Evolutionary conservation across 495 filamentous ascomycete genomes (phyloP).

Genomic region (Neurospora sp.): DNA sequence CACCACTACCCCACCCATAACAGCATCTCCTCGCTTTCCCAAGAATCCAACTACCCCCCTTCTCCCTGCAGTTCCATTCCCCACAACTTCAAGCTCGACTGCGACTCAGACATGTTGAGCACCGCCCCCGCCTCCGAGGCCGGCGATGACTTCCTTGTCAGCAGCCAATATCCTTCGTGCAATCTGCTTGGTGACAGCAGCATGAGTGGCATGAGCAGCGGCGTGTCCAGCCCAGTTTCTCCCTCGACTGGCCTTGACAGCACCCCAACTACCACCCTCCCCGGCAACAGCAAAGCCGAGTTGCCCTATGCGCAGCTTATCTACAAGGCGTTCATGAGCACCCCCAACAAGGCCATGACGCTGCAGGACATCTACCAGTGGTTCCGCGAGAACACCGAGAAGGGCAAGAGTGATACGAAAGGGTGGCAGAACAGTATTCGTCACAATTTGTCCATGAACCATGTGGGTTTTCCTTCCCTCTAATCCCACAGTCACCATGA

Average conservation of each 20-base stretch:
- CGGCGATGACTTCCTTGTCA: not conserved
- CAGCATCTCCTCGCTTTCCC: not conserved
- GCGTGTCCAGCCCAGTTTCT: conserved; percentile 2
- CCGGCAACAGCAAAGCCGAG: conserved; percentile 25
- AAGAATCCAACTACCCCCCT: conserved; percentile 4
- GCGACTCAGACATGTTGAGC: conserved; percentile 6
- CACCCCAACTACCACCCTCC: not conserved
- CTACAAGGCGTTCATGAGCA: conserved; percentile 58
- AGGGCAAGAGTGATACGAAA: conserved; percentile 52
- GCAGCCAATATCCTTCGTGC: conserved; percentile 1
- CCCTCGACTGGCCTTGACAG: not conserved
- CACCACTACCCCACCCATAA: not conserved
- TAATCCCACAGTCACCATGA: not conserved
- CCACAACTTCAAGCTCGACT: conserved; percentile 3
- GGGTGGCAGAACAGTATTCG: conserved; percentile 98
- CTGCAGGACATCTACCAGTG: conserved; percentile 85
- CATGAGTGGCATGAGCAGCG: not conserved
- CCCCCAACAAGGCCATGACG: conserved; percentile 55
- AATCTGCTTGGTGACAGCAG: not conserved
- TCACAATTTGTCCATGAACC: conserved; percentile 96
- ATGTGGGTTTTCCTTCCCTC: conserved; percentile 43
- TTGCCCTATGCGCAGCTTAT: conserved; percentile 81
- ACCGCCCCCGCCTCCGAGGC: not conserved
- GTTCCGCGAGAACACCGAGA: conserved; percentile 74
- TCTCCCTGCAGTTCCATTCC: conserved; percentile 14